Evolutionary conservation across 164 flowering plant species (phyloP).

Genomic region (Pachysandra terminalis): DNA sequence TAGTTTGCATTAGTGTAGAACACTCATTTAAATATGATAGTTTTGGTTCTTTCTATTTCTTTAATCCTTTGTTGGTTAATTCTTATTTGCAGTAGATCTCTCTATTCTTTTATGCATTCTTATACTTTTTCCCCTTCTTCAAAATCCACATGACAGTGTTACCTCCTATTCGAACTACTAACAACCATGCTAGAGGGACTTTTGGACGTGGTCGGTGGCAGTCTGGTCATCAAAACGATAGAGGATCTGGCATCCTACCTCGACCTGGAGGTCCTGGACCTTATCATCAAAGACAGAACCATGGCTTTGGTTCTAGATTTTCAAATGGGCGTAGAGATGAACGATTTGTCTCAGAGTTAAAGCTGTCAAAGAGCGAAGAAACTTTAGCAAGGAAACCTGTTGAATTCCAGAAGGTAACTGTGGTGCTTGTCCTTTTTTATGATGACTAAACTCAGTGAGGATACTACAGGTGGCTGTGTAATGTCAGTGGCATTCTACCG

Average conservation of each 20-base stretch:
- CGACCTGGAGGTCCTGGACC: constrained; percentile 86
- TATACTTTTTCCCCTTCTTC: constrained; percentile 1
- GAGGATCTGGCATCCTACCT: constrained; percentile 89
- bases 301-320: constrained; percentile 51
- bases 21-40: background rate
- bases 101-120: background rate
- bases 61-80: background rate
- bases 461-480: background rate
- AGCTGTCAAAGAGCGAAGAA: constrained; percentile 87
- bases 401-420: constrained; percentile 76
- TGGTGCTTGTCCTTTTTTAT: background rate
- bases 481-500: background rate
- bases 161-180: constrained; percentile 53
- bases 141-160: constrained; percentile 41
- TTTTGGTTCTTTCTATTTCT: background rate
- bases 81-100: background rate
- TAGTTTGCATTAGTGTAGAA: background rate
- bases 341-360: constrained; percentile 86
- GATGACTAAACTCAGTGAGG: background rate
- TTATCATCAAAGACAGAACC: constrained; percentile 60
- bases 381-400: constrained; percentile 76
- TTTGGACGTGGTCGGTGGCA: constrained; percentile 85
- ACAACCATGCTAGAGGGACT: constrained; percentile 50
- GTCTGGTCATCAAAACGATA: constrained; percentile 47
- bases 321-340: constrained; percentile 66